Evolutionary conservation across 2,329 filamentous ascomycete genomes (phyloP).

Genomic region (Celoporthe dispersa): DNA sequence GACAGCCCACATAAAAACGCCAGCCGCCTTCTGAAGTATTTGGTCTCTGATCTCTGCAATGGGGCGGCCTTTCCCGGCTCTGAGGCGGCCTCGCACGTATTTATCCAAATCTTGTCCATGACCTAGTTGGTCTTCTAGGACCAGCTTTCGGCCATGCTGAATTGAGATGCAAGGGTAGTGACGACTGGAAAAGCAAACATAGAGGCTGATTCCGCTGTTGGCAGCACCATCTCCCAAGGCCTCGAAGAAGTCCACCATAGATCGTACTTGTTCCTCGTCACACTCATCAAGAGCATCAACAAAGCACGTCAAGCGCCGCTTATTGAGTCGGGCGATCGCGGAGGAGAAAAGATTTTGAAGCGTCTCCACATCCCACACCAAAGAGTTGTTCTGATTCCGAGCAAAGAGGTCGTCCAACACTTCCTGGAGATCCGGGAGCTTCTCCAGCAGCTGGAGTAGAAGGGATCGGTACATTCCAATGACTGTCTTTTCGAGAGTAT

Average conservation of each 20-base stretch:
- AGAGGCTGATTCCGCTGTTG: constrained; percentile 32
- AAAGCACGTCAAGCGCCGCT: constrained; percentile 25
- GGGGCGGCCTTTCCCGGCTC: constrained; percentile 28
- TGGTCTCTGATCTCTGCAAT: constrained; percentile 32
- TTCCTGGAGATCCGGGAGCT: constrained; percentile 37
- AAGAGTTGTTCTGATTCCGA: background rate
- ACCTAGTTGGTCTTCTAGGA: constrained; percentile 42
- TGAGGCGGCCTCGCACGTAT: constrained; percentile 39
- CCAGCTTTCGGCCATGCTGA: constrained; percentile 34
- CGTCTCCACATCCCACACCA: constrained; percentile 22
- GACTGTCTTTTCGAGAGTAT: constrained; percentile 46
- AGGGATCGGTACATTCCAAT: constrained; percentile 54
- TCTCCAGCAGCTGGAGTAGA: constrained; percentile 48
- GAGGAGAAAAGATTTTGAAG: constrained; percentile 29
- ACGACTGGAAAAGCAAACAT: constrained; percentile 51
- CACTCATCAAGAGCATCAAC: constrained; percentile 33
- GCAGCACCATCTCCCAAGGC: constrained; percentile 39
- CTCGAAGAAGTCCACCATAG: constrained; percentile 51
- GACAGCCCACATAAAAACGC: constrained; percentile 48
- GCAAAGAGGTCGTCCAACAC: constrained; percentile 31
- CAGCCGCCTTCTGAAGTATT: constrained; percentile 43
- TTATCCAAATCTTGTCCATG: constrained; percentile 42
- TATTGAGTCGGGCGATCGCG: constrained; percentile 27
- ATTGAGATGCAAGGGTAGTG: constrained; percentile 51
- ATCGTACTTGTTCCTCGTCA: constrained; percentile 44